phyloP scores from a whole-genome alignment of 129 eudicot genomes.

The Lonicera japonica region DNA sequence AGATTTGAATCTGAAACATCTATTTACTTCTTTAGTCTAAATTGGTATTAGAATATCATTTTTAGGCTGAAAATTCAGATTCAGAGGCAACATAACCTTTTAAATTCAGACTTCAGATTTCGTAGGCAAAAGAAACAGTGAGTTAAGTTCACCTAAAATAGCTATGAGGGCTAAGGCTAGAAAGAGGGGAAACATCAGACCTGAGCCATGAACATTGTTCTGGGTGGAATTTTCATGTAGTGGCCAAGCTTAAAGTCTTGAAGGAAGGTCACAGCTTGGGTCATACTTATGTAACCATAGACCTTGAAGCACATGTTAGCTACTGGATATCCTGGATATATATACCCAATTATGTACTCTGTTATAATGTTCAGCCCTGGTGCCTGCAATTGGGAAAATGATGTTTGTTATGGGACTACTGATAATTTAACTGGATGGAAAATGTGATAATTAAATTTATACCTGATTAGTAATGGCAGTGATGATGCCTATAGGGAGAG shows the following conservation, averaged over 20 bases:
- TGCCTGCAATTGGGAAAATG: slow-evolving; percentile 29
- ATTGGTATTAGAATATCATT: too few relatives aligned
- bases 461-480: slow-evolving; percentile 99
- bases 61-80: too few relatives aligned
- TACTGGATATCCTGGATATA: slow-evolving; percentile 94
- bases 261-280: slow-evolving; percentile 75
- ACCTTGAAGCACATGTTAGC: slow-evolving; percentile 99
- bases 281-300: slow-evolving; percentile 91
- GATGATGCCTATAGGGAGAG: slow-evolving; percentile 94
- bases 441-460: neutral
- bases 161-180: neutral
- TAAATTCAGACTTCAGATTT: too few relatives aligned
- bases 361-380: slow-evolving; percentile 95
- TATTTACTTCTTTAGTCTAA: too few relatives aligned
- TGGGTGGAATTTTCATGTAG: slow-evolving; percentile 91
- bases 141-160: too few relatives aligned
- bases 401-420: neutral
- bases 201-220: slow-evolving; percentile 91
- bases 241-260: slow-evolving; percentile 95
- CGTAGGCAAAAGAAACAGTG: too few relatives aligned
- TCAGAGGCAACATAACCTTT: too few relatives aligned
- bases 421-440: too few relatives aligned
- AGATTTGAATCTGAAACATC: too few relatives aligned
- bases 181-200: slow-evolving; percentile 10
- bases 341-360: slow-evolving; percentile 89